Conservation (phyloP, 2,329 filamentous ascomycete species). For the Xylariaceae sp. region DNA sequence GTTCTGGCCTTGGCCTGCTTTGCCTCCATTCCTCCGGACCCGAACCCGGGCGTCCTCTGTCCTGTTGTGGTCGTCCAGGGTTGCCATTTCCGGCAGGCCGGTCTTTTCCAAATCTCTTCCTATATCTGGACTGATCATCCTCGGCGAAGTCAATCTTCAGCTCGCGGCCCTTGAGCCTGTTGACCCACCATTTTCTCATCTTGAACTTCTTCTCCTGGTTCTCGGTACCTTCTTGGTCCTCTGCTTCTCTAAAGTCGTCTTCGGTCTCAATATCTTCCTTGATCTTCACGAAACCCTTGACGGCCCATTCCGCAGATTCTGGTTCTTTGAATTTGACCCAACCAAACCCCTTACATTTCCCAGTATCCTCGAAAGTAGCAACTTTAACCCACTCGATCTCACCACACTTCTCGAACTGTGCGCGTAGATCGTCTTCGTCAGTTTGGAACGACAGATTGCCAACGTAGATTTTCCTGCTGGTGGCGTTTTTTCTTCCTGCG, state of each 20-base stretch:
- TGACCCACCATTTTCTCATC: slow-evolving; percentile 76
- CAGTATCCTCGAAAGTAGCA: slow-evolving; percentile 92
- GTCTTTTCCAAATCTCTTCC: slow-evolving; percentile 86
- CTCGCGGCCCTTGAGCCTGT: slow-evolving; percentile 72
- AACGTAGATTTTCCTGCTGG: slow-evolving; percentile 79
- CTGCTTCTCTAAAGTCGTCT: slow-evolving; percentile 52
- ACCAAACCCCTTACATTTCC: slow-evolving; percentile 96
- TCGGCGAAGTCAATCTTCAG: slow-evolving; percentile 92
- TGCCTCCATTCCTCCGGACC: slow-evolving; percentile 9
- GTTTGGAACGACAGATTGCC: slow-evolving; percentile 83
- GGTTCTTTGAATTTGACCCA: slow-evolving; percentile 89
- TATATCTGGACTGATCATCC: slow-evolving; percentile 82
- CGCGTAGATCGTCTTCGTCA: slow-evolving; percentile 73
- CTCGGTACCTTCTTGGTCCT: slow-evolving; percentile 37
- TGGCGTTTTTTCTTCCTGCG: slow-evolving; percentile 36
- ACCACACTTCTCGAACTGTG: slow-evolving; percentile 83
- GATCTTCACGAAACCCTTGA: slow-evolving; percentile 75
- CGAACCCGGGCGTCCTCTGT: slow-evolving; percentile 2
- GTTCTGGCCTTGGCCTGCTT: slow-evolving; percentile 31
- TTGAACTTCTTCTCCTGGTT: slow-evolving; percentile 52
- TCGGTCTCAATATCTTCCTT: slow-evolving; percentile 61
- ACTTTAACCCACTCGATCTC: slow-evolving; percentile 78
- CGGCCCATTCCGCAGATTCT: slow-evolving; percentile 68
- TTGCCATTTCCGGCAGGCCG: slow-evolving; percentile 37
- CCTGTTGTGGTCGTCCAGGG: slow-evolving; percentile 7